Percentiles rank a stretch among this genome's conserved stretches.
Evolutionary conservation across 2,329 filamentous ascomycete genomes (phyloP).

Genomic region (Paracoccidioides brasiliensis): DNA sequence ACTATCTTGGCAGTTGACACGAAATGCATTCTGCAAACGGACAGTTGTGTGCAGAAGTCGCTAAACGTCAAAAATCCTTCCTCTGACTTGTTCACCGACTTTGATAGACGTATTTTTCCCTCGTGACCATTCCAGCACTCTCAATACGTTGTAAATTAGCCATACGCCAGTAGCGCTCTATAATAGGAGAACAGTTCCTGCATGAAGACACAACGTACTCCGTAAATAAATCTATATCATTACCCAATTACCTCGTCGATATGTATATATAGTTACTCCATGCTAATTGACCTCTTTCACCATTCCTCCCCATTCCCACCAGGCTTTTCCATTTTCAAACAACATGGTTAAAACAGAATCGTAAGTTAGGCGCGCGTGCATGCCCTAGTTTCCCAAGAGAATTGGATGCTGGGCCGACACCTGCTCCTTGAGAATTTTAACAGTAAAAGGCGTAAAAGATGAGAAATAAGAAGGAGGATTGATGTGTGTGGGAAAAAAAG

Average conservation of each 20-base stretch:
- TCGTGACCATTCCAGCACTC: no score
- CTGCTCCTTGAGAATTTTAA: not conserved
- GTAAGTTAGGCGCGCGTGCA: conserved; percentile 1
- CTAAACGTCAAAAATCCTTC: no score
- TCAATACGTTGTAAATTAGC: no score
- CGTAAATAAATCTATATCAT: no score
- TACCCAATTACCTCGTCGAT: not conserved
- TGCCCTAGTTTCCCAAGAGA: not conserved
- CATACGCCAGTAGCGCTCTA: no score
- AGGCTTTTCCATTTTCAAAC: not conserved
- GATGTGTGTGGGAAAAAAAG: not conserved
- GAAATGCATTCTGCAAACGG: no score
- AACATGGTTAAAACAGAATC: not conserved
- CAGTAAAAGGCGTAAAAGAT: not conserved
- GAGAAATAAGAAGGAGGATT: not conserved
- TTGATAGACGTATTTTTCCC: no score
- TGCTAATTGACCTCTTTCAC: not conserved
- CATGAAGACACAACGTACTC: not conserved
- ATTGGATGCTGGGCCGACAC: not conserved
- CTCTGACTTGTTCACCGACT: no score
- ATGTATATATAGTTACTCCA: no score
- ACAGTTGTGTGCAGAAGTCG: no score
- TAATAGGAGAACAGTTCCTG: not conserved
- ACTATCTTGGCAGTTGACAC: no score
- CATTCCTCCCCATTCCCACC: not conserved